Percentiles rank a stretch among this genome's conserved stretches.
Conservation (phyloP, 1,139 yeast species). For the Sugiyamaella grinbergsii region DNA sequence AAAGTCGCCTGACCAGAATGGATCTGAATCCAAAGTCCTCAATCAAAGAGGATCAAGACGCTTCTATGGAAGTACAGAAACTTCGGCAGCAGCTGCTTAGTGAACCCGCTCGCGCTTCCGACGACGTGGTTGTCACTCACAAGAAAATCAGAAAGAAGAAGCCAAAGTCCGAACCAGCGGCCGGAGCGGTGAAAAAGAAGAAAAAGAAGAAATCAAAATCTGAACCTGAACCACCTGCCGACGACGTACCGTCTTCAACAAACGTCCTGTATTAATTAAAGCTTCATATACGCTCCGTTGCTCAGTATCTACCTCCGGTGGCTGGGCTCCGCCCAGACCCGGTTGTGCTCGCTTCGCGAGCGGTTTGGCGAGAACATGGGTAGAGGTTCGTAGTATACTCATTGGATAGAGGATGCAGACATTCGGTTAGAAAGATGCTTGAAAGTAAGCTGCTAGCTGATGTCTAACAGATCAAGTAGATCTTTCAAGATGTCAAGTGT, state of each 20-base stretch:
- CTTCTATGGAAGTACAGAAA: constrained; percentile 31
- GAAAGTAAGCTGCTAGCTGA: too few species aligned
- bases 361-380: too few species aligned
- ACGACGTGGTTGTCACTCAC: constrained; percentile 34
- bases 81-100: constrained; percentile 30
- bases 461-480: too few species aligned
- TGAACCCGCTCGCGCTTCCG: constrained; percentile 19
- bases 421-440: too few species aligned
- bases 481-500: too few species aligned
- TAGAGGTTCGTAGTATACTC: too few species aligned
- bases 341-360: constrained; percentile 4
- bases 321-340: constrained; percentile 16
- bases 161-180: too few species aligned
- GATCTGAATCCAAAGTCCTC: constrained; percentile 12
- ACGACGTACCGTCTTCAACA: neutral
- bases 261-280: constrained; percentile 3
- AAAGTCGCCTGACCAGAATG: constrained; percentile 28
- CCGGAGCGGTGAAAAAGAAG: too few species aligned
- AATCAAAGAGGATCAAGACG: constrained; percentile 11
- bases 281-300: neutral
- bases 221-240: neutral
- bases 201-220: constrained; percentile 15
- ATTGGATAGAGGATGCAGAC: too few species aligned
- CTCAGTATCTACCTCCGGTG: constrained; percentile 9
- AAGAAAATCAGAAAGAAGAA: constrained; percentile 35